These are phyloP conservation scores for Leucosporidium scottii DNA, from an alignment of 768 basidiomycete genomes.

Conservation along the genomic window DNA sequence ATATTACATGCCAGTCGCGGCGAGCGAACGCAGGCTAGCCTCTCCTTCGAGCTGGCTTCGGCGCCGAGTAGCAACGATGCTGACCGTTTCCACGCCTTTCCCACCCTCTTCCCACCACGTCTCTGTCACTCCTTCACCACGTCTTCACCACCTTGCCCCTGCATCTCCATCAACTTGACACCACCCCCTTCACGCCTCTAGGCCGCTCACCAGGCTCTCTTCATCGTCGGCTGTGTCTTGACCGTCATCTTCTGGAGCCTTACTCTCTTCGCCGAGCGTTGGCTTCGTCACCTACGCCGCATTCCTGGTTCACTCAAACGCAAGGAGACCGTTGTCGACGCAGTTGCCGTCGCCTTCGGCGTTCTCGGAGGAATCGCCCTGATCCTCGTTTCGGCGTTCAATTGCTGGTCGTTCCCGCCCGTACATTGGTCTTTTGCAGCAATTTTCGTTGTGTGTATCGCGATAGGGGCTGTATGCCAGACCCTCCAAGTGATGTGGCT, in stretches of 20 bases:
- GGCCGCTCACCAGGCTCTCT: conserved; percentile 18
- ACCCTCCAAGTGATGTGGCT: conserved; percentile 40
- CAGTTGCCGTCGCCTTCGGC: conserved; percentile 42
- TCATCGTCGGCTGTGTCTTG: conserved; percentile 37
- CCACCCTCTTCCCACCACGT: too few relatives aligned
- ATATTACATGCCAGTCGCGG: too few relatives aligned
- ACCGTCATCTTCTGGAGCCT: conserved; percentile 41
- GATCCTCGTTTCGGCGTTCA: conserved; percentile 40
- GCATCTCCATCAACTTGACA: too few relatives aligned
- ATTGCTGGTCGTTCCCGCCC: conserved; percentile 36
- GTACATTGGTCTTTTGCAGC: conserved; percentile 32
- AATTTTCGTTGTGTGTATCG: conserved; percentile 44
- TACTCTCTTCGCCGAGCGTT: conserved; percentile 43
- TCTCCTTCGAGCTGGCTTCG: neutral
- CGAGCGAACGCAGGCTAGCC: neutral
- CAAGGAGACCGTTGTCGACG: conserved; percentile 40
- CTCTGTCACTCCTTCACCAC: too few relatives aligned
- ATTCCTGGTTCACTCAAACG: conserved; percentile 41
- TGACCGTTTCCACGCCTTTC: too few relatives aligned
- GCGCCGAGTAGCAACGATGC: neutral
- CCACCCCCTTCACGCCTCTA: too few relatives aligned
- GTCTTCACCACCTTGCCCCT: too few relatives aligned
- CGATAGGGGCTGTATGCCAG: conserved; percentile 43
- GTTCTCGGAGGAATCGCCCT: conserved; percentile 41
- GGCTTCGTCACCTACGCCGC: conserved; percentile 45